Evolutionary conservation across 2,329 filamentous ascomycete genomes (phyloP).

Genomic region (Fusarium nygamai): DNA sequence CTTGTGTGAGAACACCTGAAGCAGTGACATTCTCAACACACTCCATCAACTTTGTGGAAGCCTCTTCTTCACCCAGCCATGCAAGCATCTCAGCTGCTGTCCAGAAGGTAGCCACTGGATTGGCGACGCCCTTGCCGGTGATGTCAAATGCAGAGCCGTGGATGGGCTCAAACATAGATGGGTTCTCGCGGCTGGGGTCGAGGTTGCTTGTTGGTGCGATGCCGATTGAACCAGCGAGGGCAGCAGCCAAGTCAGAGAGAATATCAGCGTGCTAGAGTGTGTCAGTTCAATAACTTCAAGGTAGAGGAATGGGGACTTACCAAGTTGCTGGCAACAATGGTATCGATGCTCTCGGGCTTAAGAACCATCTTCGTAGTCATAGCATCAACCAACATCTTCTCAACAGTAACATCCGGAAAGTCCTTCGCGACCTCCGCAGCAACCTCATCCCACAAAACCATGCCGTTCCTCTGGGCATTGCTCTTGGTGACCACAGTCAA

Average conservation of each 20-base stretch:
- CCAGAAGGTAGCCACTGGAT: conserved; percentile 69
- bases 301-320: conserved; percentile 21
- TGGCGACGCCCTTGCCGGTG: conserved; percentile 64
- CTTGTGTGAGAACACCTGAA: conserved; percentile 60
- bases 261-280: conserved; percentile 65
- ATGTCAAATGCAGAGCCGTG: conserved; percentile 69
- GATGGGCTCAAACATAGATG: conserved; percentile 71
- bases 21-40: conserved; percentile 64
- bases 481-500: conserved; percentile 73
- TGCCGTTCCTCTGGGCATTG: conserved; percentile 72
- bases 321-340: conserved; percentile 71
- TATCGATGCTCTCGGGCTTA: conserved; percentile 68
- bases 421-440: conserved; percentile 63
- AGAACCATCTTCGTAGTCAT: conserved; percentile 73
- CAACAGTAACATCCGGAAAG: conserved; percentile 68
- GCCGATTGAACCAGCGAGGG: conserved; percentile 75
- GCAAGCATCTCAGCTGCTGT: conserved; percentile 66
- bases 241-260: conserved; percentile 75
- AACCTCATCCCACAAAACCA: conserved; percentile 76
- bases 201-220: conserved; percentile 77
- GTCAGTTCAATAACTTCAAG: background rate
- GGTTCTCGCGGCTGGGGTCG: conserved; percentile 65
- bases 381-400: conserved; percentile 75
- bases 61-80: conserved; percentile 65
- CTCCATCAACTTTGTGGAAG: conserved; percentile 59